These are phyloP conservation scores for Saccharomyces eubayanus DNA, from an alignment of 805 yeast genomes.

Conservation along the genomic window DNA sequence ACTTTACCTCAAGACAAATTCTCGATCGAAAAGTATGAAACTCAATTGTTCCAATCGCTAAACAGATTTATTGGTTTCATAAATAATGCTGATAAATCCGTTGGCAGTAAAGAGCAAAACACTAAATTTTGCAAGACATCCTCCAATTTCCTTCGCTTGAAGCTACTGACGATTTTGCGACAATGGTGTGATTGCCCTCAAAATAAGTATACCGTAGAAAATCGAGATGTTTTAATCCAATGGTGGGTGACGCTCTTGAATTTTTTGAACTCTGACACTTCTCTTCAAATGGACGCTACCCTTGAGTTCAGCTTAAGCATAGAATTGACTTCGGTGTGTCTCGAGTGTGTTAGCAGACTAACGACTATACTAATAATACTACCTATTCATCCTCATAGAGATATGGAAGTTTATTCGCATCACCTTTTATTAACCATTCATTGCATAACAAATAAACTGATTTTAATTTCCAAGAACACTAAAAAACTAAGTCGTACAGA, in stretches of 20 bases:
- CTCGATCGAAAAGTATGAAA: constrained; percentile 7
- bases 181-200: background rate
- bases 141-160: constrained; percentile 8
- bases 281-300: background rate
- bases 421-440: constrained; percentile 23
- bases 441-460: constrained; percentile 21
- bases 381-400: constrained; percentile 7
- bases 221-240: constrained; percentile 20
- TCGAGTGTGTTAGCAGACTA: constrained; percentile 31
- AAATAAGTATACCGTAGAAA: background rate
- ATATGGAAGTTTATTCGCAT: constrained; percentile 19
- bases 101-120: background rate
- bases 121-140: background rate
- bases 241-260: constrained; percentile 30
- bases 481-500: constrained; percentile 1
- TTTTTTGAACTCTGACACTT: constrained; percentile 15
- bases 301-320: constrained; percentile 11
- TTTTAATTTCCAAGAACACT: constrained; percentile 17
- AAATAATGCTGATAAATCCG: constrained; percentile 6
- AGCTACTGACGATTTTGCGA: constrained; percentile 4
- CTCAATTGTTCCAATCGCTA: constrained; percentile 17
- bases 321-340: constrained; percentile 23
- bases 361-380: constrained; percentile 18
- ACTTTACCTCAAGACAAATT: background rate
- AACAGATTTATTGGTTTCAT: constrained; percentile 17